Percentiles rank a stretch among this genome's conserved stretches.
Conservation (phyloP, 257 asterid genomes). For the Datura wrightii region DNA sequence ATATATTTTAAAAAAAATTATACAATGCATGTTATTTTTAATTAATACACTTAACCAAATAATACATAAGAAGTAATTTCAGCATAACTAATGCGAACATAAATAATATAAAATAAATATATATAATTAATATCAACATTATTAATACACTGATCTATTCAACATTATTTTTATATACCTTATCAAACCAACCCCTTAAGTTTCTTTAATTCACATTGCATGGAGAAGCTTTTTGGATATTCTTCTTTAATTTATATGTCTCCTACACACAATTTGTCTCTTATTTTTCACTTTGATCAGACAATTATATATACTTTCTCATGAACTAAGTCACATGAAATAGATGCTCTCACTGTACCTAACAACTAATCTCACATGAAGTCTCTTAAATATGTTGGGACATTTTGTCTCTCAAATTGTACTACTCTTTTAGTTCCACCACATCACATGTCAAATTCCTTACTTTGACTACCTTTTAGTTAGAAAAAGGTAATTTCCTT, state of each 20-base stretch:
- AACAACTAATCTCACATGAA: constrained; percentile 35
- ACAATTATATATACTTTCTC: not conserved
- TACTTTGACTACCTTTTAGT: not conserved
- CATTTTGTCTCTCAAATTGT: constrained; percentile 3
- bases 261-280: not conserved
- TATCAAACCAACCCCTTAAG: not conserved
- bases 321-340: not conserved
- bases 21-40: no score
- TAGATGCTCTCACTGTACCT: constrained; percentile 28
- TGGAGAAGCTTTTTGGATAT: not conserved
- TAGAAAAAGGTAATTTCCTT: not conserved
- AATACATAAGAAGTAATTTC: no score
- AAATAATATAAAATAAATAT: no score
- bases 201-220: not conserved
- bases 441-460: constrained; percentile 25
- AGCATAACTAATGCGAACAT: no score
- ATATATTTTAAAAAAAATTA: no score
- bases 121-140: no score
- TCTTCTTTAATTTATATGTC: not conserved
- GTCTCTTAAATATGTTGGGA: constrained; percentile 29
- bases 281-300: not conserved
- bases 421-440: not conserved
- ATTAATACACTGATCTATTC: no score
- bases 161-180: no score
- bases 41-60: no score